Percentiles rank a stretch among this genome's conserved stretches.
These are phyloP conservation scores for Starmerella etchellsii DNA, from an alignment of 805 yeast genomes.

Conservation along the genomic window DNA sequence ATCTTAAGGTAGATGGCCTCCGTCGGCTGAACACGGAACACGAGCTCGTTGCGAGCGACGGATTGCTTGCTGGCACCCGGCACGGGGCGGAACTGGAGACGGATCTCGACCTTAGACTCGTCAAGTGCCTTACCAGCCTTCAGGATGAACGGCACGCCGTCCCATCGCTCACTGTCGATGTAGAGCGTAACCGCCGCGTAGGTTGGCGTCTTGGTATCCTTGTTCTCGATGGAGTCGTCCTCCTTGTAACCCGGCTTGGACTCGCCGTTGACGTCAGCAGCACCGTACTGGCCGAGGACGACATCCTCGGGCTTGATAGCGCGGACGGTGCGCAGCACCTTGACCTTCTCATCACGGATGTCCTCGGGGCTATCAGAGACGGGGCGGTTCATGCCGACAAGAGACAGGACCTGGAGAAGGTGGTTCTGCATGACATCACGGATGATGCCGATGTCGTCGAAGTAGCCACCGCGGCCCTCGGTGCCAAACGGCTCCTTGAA, in stretches of 20 bases:
- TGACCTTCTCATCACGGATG: conserved; percentile 91
- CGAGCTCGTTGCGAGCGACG: conserved; percentile 84
- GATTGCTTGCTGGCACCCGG: conserved; percentile 41
- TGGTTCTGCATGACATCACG: conserved; percentile 99
- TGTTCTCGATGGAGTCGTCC: conserved; percentile 69
- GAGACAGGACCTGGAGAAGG: conserved; percentile 78
- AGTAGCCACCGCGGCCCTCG: conserved; percentile 97
- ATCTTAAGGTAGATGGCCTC: conserved; percentile 89
- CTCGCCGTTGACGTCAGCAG: conserved; percentile 62
- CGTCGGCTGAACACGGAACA: conserved; percentile 84
- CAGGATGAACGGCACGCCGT: conserved; percentile 89
- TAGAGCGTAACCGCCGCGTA: conserved; percentile 73
- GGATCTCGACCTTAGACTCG: conserved; percentile 86
- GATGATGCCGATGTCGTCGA: conserved; percentile 86
- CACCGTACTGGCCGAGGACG: conserved; percentile 76
- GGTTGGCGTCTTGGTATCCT: conserved; percentile 76
- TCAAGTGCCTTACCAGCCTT: conserved; percentile 98
- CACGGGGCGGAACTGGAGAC: conserved; percentile 82
- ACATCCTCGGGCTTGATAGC: conserved; percentile 54
- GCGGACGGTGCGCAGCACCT: conserved; percentile 70
- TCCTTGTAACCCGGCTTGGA: conserved; percentile 78
- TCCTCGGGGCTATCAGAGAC: conserved; percentile 83
- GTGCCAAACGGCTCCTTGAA: conserved; percentile 99
- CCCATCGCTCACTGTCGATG: conserved; percentile 92
- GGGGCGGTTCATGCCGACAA: conserved; percentile 93